Conservation (phyloP, 257 asterid genomes). For the Schizonepeta tenuifolia region DNA sequence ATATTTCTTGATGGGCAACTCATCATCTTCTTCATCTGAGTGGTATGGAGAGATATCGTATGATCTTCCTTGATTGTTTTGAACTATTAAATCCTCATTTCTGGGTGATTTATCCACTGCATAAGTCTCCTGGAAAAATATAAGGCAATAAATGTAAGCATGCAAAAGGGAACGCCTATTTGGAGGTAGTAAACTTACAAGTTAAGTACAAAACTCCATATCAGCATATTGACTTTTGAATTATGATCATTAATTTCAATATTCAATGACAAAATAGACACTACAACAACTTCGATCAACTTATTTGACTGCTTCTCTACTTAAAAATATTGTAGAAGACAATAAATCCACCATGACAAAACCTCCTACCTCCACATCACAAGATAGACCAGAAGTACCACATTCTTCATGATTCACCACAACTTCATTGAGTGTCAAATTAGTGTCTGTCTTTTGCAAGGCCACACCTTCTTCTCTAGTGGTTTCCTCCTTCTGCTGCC, state of each 20-base stretch:
- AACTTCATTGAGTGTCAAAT: conserved; percentile 36
- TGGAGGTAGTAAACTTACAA: no score
- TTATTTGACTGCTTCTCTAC: neutral
- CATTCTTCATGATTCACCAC: conserved; percentile 43
- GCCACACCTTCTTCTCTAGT: conserved; percentile 42
- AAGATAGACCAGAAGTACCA: conserved; percentile 48
- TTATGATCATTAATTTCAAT: neutral
- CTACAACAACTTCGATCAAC: neutral
- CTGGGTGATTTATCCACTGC: conserved; percentile 49
- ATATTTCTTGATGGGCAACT: conserved; percentile 58
- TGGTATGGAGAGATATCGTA: conserved; percentile 97
- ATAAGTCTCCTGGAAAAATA: conserved; percentile 49
- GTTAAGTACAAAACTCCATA: conserved; percentile 8
- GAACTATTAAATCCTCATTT: conserved; percentile 40
- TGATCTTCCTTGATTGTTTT: conserved; percentile 53
- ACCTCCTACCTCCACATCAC: conserved; percentile 57
- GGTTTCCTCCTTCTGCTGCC: conserved; percentile 43
- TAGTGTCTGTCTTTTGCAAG: conserved; percentile 47
- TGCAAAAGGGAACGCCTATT: conserved; percentile 16
- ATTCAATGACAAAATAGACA: conserved; percentile 1
- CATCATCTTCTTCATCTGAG: conserved; percentile 77
- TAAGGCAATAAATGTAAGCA: conserved; percentile 34
- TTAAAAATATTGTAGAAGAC: neutral
- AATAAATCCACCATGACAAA: conserved; percentile 20
- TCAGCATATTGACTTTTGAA: conserved; percentile 11